Percentiles rank a stretch among this genome's conserved stretches.
Conservation (phyloP, 1,139 yeast genomes). For the Diutina pseudorugosa region DNA sequence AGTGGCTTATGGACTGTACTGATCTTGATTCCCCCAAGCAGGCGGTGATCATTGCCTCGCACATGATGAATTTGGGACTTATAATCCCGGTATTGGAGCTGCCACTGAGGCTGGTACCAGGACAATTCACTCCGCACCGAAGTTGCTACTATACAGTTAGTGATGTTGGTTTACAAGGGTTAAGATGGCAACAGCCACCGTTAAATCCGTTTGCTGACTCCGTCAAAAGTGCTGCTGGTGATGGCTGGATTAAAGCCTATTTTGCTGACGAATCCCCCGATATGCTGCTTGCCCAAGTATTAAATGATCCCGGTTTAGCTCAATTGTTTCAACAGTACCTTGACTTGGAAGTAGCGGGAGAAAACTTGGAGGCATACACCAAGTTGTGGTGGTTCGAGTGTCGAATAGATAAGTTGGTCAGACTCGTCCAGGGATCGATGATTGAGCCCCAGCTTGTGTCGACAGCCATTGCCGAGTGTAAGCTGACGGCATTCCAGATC, state of each 20-base stretch:
- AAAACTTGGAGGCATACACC: neutral
- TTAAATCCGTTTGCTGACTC: neutral
- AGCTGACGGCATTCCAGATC: neutral
- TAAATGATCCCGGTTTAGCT: neutral
- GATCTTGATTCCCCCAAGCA: constrained; percentile 49
- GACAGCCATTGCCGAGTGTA: neutral
- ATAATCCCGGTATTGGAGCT: constrained; percentile 25
- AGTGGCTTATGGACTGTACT: constrained; percentile 87
- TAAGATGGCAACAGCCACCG: neutral
- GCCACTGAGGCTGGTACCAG: neutral
- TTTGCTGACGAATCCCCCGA: neutral
- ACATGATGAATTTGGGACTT: constrained; percentile 39
- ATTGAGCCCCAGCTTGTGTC: neutral
- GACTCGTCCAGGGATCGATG: neutral
- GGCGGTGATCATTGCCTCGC: constrained; percentile 48
- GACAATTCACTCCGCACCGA: neutral
- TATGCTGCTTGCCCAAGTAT: neutral
- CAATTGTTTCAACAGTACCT: neutral
- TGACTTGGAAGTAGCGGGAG: neutral
- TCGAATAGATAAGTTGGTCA: neutral
- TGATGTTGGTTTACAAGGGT: neutral
- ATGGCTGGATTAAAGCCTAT: neutral
- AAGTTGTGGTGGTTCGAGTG: neutral
- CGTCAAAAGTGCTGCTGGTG: neutral
- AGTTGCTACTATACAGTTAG: neutral